These are phyloP conservation scores for Pulicaria dysenterica DNA, from an alignment of 129 eudicot genomes.

Conservation along the genomic window DNA sequence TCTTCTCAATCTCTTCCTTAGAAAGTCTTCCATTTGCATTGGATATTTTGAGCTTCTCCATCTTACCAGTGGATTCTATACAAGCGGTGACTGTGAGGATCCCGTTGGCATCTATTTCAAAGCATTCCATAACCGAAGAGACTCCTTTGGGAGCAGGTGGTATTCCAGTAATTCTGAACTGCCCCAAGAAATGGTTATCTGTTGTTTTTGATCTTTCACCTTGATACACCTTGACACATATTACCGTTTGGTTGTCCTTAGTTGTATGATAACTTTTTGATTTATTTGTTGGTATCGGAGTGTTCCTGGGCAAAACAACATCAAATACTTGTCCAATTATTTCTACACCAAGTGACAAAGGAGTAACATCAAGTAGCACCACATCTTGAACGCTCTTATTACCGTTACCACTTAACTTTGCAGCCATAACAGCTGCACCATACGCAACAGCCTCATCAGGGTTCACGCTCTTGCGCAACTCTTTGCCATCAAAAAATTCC, in stretches of 20 bases:
- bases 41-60: conserved; percentile 5
- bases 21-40: conserved; percentile 19
- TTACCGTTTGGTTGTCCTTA: not conserved
- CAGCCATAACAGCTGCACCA: too few relatives aligned
- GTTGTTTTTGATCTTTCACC: conserved; percentile 2
- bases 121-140: not conserved
- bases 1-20: conserved; percentile 18
- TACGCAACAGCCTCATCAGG: too few relatives aligned
- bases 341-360: too few relatives aligned
- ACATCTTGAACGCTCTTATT: too few relatives aligned
- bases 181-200: conserved; percentile 7
- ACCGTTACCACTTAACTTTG: too few relatives aligned
- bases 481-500: too few relatives aligned
- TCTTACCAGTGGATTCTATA: conserved; percentile 15
- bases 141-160: conserved; percentile 10
- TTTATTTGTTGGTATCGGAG: too few relatives aligned
- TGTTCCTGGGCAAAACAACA: too few relatives aligned
- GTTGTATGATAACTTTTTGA: too few relatives aligned
- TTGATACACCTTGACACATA: not conserved
- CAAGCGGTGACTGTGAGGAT: conserved; percentile 6
- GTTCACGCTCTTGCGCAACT: too few relatives aligned
- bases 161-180: conserved; percentile 1
- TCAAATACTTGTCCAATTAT: too few relatives aligned
- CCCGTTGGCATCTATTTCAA: conserved; percentile 15
- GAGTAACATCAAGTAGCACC: too few relatives aligned